Conservation (phyloP, 2,329 filamentous ascomycete species). For the Xylariaceae sp. region DNA sequence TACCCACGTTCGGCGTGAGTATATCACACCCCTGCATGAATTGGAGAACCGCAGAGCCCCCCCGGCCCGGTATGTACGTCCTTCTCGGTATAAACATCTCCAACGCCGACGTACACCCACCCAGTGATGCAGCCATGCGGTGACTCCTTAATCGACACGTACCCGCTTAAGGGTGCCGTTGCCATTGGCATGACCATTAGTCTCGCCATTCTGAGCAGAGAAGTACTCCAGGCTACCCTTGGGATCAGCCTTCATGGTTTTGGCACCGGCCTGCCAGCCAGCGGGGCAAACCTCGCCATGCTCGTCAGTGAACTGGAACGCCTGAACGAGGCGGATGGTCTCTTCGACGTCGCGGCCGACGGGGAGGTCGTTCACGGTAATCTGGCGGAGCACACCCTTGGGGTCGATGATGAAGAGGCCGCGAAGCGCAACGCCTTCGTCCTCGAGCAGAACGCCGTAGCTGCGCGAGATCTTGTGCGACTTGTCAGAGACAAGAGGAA, state of each 20-base stretch:
- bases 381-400: slow-evolving; percentile 54
- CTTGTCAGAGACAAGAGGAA: slow-evolving; percentile 58
- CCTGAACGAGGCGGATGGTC: slow-evolving; percentile 59
- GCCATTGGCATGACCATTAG: slow-evolving; percentile 4
- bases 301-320: slow-evolving; percentile 79
- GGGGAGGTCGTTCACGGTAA: slow-evolving; percentile 61
- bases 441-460: slow-evolving; percentile 60
- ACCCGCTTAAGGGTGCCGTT: slow-evolving; percentile 12
- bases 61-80: slow-evolving; percentile 4
- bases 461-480: slow-evolving; percentile 54
- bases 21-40: slow-evolving; percentile 12
- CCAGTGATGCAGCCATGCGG: background rate
- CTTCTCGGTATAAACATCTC: background rate
- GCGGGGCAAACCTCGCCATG: slow-evolving; percentile 68
- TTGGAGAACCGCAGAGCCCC: slow-evolving; percentile 19
- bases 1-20: background rate
- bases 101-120: slow-evolving; percentile 5
- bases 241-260: slow-evolving; percentile 47
- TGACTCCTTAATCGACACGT: slow-evolving; percentile 12
- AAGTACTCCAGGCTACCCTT: slow-evolving; percentile 49
- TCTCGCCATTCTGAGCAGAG: slow-evolving; percentile 20
- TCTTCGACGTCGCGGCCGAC: slow-evolving; percentile 61
- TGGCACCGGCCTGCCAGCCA: slow-evolving; percentile 43
- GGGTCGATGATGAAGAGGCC: slow-evolving; percentile 64
- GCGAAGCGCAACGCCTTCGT: slow-evolving; percentile 57